phyloP scores from a whole-genome alignment of 1,284 basidiomycete species.

The Moniliophthora roreri region DNA sequence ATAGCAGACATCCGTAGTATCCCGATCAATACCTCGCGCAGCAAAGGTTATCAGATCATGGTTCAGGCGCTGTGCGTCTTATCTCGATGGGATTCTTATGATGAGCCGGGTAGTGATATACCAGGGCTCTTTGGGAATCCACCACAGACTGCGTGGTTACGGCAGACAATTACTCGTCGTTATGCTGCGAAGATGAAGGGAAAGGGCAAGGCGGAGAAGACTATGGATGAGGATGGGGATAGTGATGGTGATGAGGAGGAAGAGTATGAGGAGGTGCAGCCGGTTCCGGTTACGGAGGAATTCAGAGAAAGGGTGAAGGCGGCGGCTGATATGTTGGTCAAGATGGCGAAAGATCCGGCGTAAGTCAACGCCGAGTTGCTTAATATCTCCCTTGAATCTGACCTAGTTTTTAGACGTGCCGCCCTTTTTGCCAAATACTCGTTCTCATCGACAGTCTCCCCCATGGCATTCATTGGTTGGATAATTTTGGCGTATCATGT shows the following conservation, averaged over 20 bases:
- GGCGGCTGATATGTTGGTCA: conserved; percentile 45
- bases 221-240: background rate
- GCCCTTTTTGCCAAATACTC: too few species aligned
- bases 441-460: too few species aligned
- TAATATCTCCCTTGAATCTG: too few species aligned
- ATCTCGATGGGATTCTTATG: too few species aligned
- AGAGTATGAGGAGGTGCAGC: background rate
- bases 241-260: background rate
- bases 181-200: conserved; percentile 42
- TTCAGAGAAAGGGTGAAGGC: conserved; percentile 36
- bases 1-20: conserved; percentile 31
- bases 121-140: too few species aligned
- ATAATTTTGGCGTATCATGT: too few species aligned
- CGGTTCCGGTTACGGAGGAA: conserved; percentile 20
- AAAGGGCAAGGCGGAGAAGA: background rate
- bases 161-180: conserved; percentile 46
- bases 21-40: conserved; percentile 36
- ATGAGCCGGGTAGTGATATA: too few species aligned
- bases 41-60: too few species aligned
- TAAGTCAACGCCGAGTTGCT: conserved; percentile 12
- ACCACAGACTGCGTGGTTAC: too few species aligned
- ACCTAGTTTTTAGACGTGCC: too few species aligned
- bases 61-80: too few species aligned
- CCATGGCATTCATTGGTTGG: too few species aligned
- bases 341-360: conserved; percentile 35